Conservation (phyloP, 2,329 filamentous ascomycete genomes). For the Xylariaceae sp. region DNA sequence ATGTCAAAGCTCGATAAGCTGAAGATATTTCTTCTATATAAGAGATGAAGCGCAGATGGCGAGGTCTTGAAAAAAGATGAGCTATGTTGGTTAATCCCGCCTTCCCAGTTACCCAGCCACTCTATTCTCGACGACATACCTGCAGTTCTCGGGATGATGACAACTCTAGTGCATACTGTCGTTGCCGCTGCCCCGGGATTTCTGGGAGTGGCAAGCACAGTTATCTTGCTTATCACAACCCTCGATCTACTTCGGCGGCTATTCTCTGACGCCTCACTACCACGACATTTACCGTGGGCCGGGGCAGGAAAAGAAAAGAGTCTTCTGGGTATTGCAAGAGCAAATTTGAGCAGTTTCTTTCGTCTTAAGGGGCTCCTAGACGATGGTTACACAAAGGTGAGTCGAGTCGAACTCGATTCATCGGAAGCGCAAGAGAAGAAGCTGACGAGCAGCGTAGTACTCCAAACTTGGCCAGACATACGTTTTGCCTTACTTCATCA, state of each 20-base stretch:
- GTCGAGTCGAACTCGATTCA: not conserved
- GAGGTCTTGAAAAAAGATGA: not conserved
- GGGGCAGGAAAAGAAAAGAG: slow-evolving; percentile 17
- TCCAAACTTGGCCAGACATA: slow-evolving; percentile 29
- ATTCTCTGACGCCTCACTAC: slow-evolving; percentile 26
- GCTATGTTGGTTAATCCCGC: not conserved
- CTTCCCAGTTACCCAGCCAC: not conserved
- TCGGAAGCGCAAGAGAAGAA: no score
- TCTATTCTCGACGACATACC: not conserved
- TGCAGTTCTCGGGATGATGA: slow-evolving; percentile 6
- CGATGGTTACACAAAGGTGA: slow-evolving; percentile 30
- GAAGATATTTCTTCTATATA: no score
- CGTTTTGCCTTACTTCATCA: slow-evolving; percentile 33
- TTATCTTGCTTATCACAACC: slow-evolving; percentile 13
- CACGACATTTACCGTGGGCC: slow-evolving; percentile 27
- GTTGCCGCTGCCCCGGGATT: not conserved
- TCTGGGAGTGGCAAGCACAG: slow-evolving; percentile 2
- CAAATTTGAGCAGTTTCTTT: slow-evolving; percentile 28
- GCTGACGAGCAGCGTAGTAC: slow-evolving; percentile 22
- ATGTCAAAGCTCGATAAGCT: no score
- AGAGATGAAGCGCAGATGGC: not conserved
- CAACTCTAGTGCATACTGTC: not conserved
- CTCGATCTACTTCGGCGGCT: slow-evolving; percentile 25
- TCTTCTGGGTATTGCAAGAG: slow-evolving; percentile 21
- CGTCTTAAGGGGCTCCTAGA: slow-evolving; percentile 27